Percentiles rank a stretch among this genome's conserved stretches.
Conservation (phyloP, 164 flowering plant genomes). For the Liriodendron chinense region DNA sequence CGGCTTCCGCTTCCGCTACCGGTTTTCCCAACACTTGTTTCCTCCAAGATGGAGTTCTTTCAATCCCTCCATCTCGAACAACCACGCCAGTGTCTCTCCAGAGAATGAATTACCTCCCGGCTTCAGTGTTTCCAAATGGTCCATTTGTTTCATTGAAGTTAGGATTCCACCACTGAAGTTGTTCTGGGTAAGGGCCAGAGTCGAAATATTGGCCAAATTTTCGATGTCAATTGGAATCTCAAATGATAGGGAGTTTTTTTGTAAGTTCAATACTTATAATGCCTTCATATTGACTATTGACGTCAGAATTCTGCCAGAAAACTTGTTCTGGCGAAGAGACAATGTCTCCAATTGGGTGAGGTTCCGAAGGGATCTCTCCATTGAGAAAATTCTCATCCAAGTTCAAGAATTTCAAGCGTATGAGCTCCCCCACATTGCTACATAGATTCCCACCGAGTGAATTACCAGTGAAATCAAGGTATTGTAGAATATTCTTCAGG, state of each 20-base stretch:
- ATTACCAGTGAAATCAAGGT: conserved; percentile 43
- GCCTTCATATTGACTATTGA: conserved; percentile 24
- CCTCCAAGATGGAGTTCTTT: conserved; percentile 38
- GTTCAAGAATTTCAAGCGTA: conserved; percentile 28
- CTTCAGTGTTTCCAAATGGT: conserved; percentile 28
- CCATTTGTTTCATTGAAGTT: conserved; percentile 24
- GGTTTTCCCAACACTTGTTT: too few relatives aligned
- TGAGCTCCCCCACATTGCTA: conserved; percentile 26
- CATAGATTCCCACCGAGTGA: conserved; percentile 29
- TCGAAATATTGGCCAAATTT: conserved; percentile 26
- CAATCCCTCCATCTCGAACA: conserved; percentile 30
- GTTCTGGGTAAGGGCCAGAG: conserved; percentile 37
- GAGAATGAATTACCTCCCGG: conserved; percentile 34
- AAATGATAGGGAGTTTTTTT: conserved; percentile 31
- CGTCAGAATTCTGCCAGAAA: conserved; percentile 39
- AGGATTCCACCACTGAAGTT: conserved; percentile 40
- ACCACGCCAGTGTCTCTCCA: conserved; percentile 45
- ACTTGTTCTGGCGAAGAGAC: conserved; percentile 27
- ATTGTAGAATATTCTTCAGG: conserved; percentile 25
- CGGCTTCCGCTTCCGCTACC: too few relatives aligned
- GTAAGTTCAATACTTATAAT: conserved; percentile 33
- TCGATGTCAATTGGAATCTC: conserved; percentile 40
- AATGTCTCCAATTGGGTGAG: conserved; percentile 29
- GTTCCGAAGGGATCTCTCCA: conserved; percentile 40
- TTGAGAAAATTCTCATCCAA: conserved; percentile 35